phyloP scores from a whole-genome alignment of 352 stramenopile species.

The Thraustochytrium striatum region DNA sequence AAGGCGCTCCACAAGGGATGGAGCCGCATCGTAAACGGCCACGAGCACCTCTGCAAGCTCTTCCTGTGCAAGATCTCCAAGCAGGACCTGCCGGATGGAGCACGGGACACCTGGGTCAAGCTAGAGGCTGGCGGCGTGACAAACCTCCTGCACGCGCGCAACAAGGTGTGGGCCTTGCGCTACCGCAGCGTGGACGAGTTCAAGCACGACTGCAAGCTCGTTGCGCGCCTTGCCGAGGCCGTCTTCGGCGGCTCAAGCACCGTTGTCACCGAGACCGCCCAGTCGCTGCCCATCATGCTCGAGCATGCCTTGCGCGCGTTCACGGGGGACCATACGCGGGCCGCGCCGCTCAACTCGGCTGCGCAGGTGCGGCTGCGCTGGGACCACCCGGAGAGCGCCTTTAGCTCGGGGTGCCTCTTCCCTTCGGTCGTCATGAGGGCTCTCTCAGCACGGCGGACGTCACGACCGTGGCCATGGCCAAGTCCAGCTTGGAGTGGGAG shows the following conservation, averaged over 20 bases:
- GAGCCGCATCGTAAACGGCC: constrained; percentile 10
- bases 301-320: not conserved
- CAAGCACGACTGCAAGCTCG: not conserved
- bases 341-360: not conserved
- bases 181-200: not conserved
- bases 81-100: not conserved
- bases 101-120: not conserved
- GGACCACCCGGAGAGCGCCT: not conserved
- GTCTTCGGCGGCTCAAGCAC: constrained; percentile 18
- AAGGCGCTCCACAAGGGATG: constrained; percentile 9
- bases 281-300: constrained; percentile 7
- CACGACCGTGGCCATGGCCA: not conserved
- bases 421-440: not conserved
- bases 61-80: constrained; percentile 8
- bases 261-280: constrained; percentile 10
- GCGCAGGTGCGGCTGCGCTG: not conserved
- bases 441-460: not conserved
- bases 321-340: not conserved
- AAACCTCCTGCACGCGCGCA: constrained; percentile 2
- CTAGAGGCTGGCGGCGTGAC: not conserved
- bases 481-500: constrained; percentile 27
- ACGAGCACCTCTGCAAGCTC: constrained; percentile 34
- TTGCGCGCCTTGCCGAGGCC: not conserved
- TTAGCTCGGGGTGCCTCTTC: not conserved
- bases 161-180: constrained; percentile 28